A percentile compares a stretch with the other conserved stretches of the same genome.
phyloP scores from a whole-genome alignment of 2,329 filamentous ascomycete genomes.

The Pezicula radicicola region DNA sequence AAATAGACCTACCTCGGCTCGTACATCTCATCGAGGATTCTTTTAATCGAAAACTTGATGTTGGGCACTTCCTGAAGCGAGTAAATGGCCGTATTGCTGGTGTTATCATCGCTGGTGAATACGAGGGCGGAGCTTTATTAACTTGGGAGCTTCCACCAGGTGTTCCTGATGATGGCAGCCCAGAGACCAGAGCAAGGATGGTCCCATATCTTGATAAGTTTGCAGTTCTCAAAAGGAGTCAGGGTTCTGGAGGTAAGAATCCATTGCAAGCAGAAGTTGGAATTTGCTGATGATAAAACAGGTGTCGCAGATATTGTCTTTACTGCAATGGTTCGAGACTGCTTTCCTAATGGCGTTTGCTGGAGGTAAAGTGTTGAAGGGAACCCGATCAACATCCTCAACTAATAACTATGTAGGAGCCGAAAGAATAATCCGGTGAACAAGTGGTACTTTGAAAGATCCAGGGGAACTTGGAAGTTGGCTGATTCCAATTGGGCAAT shows the following conservation, averaged over 20 bases:
- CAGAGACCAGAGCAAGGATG: constrained; percentile 54
- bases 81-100: constrained; percentile 80
- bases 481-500: constrained; percentile 87
- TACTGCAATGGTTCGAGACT: constrained; percentile 87
- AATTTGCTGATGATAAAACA: too few relatives aligned
- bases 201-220: constrained; percentile 98
- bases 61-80: constrained; percentile 77
- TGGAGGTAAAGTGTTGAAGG: constrained; percentile 53
- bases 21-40: constrained; percentile 91
- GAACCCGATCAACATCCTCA: too few relatives aligned
- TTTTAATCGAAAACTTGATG: constrained; percentile 80
- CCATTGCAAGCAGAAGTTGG: too few relatives aligned
- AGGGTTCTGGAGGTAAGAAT: constrained; percentile 68
- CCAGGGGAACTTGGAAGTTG: constrained; percentile 78
- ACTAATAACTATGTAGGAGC: constrained; percentile 38
- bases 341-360: constrained; percentile 84
- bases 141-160: constrained; percentile 84
- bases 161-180: constrained; percentile 49
- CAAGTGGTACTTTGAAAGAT: constrained; percentile 98
- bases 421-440: constrained; percentile 92
- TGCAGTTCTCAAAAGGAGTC: constrained; percentile 82
- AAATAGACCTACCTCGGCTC: constrained; percentile 79
- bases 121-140: constrained; percentile 90
- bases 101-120: constrained; percentile 91
- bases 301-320: constrained; percentile 93